Conservation (phyloP, 345 rosid genomes). For the Sonneratia caseolaris region DNA sequence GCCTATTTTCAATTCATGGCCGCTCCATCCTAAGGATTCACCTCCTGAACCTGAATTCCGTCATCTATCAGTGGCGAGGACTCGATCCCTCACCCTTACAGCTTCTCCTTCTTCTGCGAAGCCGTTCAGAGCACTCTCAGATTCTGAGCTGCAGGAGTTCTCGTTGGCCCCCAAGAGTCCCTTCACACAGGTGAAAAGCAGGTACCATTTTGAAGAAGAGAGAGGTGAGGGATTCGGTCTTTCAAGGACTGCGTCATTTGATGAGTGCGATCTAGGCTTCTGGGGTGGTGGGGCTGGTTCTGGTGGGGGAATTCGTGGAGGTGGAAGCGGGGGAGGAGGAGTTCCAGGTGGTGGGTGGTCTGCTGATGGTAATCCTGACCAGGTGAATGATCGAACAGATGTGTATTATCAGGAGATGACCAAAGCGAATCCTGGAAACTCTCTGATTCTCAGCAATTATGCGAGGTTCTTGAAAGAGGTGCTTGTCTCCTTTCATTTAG, state of each 20-base stretch:
- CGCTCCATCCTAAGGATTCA: slow-evolving; percentile 1
- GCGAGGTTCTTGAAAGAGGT: slow-evolving; percentile 69
- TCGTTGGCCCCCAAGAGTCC: not conserved
- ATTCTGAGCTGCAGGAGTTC: not conserved
- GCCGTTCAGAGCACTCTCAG: not conserved
- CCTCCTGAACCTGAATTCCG: not conserved
- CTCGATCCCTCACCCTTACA: not conserved
- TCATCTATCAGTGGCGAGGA: not conserved
- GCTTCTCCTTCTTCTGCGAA: not conserved
- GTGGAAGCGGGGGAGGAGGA: slow-evolving; percentile 1
- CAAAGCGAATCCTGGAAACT: slow-evolving; percentile 47
- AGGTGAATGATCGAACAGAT: not conserved
- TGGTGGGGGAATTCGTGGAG: not conserved
- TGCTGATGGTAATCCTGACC: not conserved
- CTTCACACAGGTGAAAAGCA: not conserved
- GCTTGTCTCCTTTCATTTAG: not conserved
- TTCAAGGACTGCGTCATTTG: not conserved
- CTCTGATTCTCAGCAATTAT: slow-evolving; percentile 63
- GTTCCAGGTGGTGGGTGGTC: not conserved
- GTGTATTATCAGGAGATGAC: slow-evolving; percentile 42
- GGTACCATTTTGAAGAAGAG: not conserved
- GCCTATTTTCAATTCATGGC: slow-evolving; percentile 21
- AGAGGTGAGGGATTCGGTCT: not conserved
- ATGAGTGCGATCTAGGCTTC: not conserved
- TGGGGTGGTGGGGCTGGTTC: not conserved